phyloP scores from a whole-genome alignment of 1,284 basidiomycete genomes.

The Malassezia cuniculi region DNA sequence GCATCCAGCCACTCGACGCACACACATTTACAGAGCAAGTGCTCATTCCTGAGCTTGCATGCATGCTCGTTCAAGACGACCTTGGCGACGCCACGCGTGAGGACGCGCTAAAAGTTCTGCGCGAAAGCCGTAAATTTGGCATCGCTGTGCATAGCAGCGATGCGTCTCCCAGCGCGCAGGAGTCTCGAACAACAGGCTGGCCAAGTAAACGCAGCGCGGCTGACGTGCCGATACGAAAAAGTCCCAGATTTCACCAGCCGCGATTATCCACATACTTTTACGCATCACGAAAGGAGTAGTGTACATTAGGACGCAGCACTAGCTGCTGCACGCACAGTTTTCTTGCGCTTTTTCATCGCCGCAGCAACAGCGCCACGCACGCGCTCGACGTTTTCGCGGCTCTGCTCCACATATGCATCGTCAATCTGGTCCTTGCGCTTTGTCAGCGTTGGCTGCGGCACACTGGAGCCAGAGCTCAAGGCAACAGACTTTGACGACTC shows the following conservation, averaged over 20 bases:
- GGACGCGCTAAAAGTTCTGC: constrained; percentile 2
- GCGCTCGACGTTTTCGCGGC: constrained; percentile 75
- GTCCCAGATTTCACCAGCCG: too few species aligned
- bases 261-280: too few species aligned
- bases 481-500: constrained; percentile 40
- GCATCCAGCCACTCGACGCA: constrained; percentile 6
- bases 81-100: constrained; percentile 6
- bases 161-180: too few species aligned
- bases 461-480: constrained; percentile 4
- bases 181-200: too few species aligned
- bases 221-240: too few species aligned
- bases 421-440: constrained; percentile 68
- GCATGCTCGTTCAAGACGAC: constrained; percentile 14
- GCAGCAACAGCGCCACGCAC: constrained; percentile 79
- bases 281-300: too few species aligned
- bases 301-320: too few species aligned
- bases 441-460: constrained; percentile 47
- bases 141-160: constrained; percentile 13
- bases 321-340: constrained; percentile 11
- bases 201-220: too few species aligned
- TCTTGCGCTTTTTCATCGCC: constrained; percentile 44
- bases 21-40: constrained; percentile 5
- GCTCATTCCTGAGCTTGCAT: constrained; percentile 12
- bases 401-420: constrained; percentile 82
- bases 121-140: constrained; percentile 10